These are phyloP conservation scores for Tulasnella sp. DNA, from an alignment of 768 basidiomycete species.

Conservation along the genomic window DNA sequence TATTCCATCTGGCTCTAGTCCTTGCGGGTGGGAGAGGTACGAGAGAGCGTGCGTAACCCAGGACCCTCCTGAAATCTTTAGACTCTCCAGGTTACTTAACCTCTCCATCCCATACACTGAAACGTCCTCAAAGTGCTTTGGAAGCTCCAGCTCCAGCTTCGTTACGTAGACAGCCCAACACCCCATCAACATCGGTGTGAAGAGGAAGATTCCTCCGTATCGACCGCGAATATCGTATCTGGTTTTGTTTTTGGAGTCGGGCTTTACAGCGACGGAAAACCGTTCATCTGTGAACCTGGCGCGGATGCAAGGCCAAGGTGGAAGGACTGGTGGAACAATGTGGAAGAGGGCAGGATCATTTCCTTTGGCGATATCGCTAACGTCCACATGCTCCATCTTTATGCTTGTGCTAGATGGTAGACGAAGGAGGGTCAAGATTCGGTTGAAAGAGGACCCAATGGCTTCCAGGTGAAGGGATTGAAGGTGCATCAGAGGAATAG, in stretches of 20 bases:
- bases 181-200: not conserved
- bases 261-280: not conserved
- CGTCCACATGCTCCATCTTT: not conserved
- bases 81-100: not conserved
- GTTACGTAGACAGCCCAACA: not conserved
- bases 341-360: not conserved
- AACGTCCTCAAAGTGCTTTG: not conserved
- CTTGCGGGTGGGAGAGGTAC: not conserved
- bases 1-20: not conserved
- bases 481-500: not conserved
- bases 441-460: not conserved
- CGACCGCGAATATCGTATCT: not conserved
- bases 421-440: not conserved
- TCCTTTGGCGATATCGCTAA: not conserved
- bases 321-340: not conserved
- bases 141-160: not conserved
- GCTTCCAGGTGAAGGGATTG: not conserved
- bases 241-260: not conserved
- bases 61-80: not conserved
- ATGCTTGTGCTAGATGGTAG: not conserved
- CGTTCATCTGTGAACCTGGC: not conserved
- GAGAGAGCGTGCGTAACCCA: not conserved
- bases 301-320: not conserved
- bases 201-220: not conserved
- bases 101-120: not conserved